Percentiles rank a stretch among this genome's conserved stretches.
Conservation (phyloP, 73 alveolate species). For the Durusdinium trenchii region DNA sequence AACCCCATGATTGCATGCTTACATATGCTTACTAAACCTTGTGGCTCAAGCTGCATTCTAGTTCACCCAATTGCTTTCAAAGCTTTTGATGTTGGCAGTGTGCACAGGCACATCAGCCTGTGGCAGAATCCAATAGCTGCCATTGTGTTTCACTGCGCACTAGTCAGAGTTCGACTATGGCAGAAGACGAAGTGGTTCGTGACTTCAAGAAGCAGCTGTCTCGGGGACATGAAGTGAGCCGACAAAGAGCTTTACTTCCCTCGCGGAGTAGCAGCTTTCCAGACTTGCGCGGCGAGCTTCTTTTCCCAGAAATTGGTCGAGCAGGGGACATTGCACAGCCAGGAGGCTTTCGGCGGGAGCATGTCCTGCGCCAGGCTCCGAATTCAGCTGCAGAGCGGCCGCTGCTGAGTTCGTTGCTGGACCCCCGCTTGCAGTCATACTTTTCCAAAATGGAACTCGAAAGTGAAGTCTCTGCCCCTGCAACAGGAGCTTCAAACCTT, state of each 20-base stretch:
- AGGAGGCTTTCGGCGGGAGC: conserved; percentile 87
- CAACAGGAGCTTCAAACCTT: conserved; percentile 65
- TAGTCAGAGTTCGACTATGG: too few relatives aligned
- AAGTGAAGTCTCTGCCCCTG: background rate
- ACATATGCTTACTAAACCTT: background rate
- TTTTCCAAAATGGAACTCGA: conserved; percentile 4
- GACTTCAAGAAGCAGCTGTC: conserved; percentile 84
- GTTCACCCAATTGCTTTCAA: background rate
- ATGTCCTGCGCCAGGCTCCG: conserved; percentile 71
- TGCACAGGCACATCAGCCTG: too few relatives aligned
- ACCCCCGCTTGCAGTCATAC: conserved; percentile 60
- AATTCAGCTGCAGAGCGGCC: conserved; percentile 77
- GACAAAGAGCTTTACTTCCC: background rate
- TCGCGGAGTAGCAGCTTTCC: conserved; percentile 36
- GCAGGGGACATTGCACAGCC: conserved; percentile 93
- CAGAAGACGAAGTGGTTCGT: conserved; percentile 85
- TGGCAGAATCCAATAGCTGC: too few relatives aligned
- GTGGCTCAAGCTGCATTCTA: background rate
- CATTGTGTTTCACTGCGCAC: too few relatives aligned
- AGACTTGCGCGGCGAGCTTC: conserved; percentile 52
- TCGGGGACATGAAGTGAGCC: background rate
- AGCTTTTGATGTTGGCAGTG: background rate
- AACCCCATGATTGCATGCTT: too few relatives aligned
- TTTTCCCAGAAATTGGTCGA: conserved; percentile 66
- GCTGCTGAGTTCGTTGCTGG: conserved; percentile 54